Percentiles rank a stretch among this genome's conserved stretches.
phyloP scores from a whole-genome alignment of 345 rosid genomes.

The Geranium rotundifolium region DNA sequence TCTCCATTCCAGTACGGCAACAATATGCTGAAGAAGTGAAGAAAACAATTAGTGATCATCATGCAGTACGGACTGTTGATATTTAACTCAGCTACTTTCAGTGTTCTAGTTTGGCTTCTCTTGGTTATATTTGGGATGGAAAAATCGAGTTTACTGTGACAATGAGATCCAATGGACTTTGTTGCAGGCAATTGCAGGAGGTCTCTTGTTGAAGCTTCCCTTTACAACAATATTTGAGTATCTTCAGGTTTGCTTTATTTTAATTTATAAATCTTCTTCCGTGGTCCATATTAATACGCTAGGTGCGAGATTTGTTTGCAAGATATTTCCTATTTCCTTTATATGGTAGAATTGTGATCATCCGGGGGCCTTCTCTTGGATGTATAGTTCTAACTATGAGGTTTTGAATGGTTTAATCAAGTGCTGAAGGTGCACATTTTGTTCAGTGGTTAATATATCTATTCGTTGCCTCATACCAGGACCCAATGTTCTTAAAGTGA shows the following conservation, averaged over 20 bases:
- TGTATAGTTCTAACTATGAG: neutral
- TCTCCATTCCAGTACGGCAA: slow-evolving; percentile 38
- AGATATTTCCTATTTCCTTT: neutral
- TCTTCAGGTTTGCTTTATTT: slow-evolving; percentile 53
- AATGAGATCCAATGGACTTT: slow-evolving; percentile 4
- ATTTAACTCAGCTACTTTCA: slow-evolving; percentile 1
- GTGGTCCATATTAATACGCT: neutral
- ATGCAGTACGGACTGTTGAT: slow-evolving; percentile 36
- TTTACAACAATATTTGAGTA: slow-evolving; percentile 90
- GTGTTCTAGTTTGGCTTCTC: slow-evolving; percentile 4
- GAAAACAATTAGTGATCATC: slow-evolving; percentile 59
- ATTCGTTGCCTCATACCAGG: no score
- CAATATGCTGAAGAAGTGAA: slow-evolving; percentile 66
- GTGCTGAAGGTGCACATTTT: no score
- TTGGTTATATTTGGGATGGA: neutral
- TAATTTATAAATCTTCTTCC: neutral
- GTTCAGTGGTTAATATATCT: no score
- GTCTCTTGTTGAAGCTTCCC: slow-evolving; percentile 64
- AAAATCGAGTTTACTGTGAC: neutral
- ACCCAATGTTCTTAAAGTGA: no score
- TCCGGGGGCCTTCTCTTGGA: neutral
- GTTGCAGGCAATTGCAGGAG: slow-evolving; percentile 53
- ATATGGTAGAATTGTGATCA: neutral
- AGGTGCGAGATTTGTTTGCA: neutral
- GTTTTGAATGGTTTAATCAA: no score